Conservation (phyloP, 2,329 filamentous ascomycete genomes). For the Pezicula neosporulosa region DNA sequence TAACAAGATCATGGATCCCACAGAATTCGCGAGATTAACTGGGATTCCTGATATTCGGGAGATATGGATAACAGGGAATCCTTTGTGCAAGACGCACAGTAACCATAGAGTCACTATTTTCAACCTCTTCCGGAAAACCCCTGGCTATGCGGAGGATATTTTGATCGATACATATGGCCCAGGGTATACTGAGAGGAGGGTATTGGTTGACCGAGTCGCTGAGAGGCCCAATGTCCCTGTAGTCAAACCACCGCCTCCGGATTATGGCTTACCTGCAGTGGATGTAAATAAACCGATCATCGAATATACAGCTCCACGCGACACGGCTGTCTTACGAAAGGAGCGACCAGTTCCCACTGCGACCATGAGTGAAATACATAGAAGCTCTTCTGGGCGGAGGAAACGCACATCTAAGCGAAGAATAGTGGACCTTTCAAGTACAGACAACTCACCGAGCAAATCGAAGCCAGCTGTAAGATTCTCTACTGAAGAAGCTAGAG, state of each 20-base stretch:
- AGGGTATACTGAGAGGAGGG: constrained; percentile 79
- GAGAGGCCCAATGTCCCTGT: constrained; percentile 75
- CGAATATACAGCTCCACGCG: constrained; percentile 46
- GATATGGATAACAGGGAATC: constrained; percentile 89
- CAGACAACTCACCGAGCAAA: constrained; percentile 25
- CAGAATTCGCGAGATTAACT: constrained; percentile 84
- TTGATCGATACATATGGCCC: constrained; percentile 82
- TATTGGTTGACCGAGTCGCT: constrained; percentile 76
- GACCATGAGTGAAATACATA: constrained; percentile 55
- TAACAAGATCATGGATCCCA: constrained; percentile 86
- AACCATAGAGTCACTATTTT: constrained; percentile 88
- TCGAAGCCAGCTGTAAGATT: constrained; percentile 15
- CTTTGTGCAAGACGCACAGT: constrained; percentile 82
- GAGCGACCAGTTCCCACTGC: constrained; percentile 49
- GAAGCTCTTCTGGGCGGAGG: constrained; percentile 54
- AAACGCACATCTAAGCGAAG: constrained; percentile 57
- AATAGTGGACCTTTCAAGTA: constrained; percentile 60
- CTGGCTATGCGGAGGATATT: constrained; percentile 87
- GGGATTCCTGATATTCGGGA: constrained; percentile 88
- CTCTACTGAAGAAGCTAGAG: constrained; percentile 16
- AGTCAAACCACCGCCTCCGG: constrained; percentile 64
- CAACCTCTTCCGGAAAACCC: constrained; percentile 88
- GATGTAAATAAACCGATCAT: constrained; percentile 67
- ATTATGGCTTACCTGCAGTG: constrained; percentile 53
- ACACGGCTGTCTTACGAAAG: constrained; percentile 54